Evolutionary conservation across 2,329 filamentous ascomycete species (phyloP).

Genomic region (Tolypocladium album): DNA sequence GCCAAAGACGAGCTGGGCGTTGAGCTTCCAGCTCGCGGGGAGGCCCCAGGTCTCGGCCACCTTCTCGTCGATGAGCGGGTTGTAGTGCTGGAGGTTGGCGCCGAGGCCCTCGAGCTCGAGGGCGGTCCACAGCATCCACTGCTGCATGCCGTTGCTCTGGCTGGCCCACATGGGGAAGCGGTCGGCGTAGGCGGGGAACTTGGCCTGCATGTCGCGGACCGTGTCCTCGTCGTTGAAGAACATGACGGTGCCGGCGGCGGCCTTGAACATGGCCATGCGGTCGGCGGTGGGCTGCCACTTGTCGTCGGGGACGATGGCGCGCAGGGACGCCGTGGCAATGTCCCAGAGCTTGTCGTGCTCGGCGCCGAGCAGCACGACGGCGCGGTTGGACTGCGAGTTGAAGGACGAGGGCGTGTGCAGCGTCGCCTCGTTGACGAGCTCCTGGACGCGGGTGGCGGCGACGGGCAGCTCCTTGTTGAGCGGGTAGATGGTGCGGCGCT

Average conservation of each 20-base stretch:
- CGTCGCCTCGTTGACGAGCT: slow-evolving; percentile 55
- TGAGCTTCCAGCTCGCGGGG: slow-evolving; percentile 62
- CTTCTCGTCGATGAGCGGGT: slow-evolving; percentile 69
- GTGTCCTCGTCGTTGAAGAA: slow-evolving; percentile 74
- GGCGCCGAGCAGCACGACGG: slow-evolving; percentile 66
- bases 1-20: slow-evolving; percentile 80
- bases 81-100: slow-evolving; percentile 89
- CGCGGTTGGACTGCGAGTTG: slow-evolving; percentile 77
- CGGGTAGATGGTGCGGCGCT: slow-evolving; percentile 59
- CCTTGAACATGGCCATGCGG: slow-evolving; percentile 49
- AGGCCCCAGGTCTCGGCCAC: slow-evolving; percentile 60
- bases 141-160: slow-evolving; percentile 69
- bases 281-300: slow-evolving; percentile 42
- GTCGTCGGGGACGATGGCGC: slow-evolving; percentile 51
- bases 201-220: slow-evolving; percentile 54
- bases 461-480: slow-evolving; percentile 51
- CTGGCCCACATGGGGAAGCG: slow-evolving; percentile 68
- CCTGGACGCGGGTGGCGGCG: slow-evolving; percentile 43
- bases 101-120: slow-evolving; percentile 77
- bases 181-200: slow-evolving; percentile 65
- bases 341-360: slow-evolving; percentile 89
- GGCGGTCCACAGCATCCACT: slow-evolving; percentile 70
- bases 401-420: slow-evolving; percentile 68
- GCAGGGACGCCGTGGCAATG: slow-evolving; percentile 42
- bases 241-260: slow-evolving; percentile 68